Percentiles rank a stretch among this genome's conserved stretches.
phyloP scores from a whole-genome alignment of 371 early-diverging fungal genomes.

The Zychaea mexicana region DNA sequence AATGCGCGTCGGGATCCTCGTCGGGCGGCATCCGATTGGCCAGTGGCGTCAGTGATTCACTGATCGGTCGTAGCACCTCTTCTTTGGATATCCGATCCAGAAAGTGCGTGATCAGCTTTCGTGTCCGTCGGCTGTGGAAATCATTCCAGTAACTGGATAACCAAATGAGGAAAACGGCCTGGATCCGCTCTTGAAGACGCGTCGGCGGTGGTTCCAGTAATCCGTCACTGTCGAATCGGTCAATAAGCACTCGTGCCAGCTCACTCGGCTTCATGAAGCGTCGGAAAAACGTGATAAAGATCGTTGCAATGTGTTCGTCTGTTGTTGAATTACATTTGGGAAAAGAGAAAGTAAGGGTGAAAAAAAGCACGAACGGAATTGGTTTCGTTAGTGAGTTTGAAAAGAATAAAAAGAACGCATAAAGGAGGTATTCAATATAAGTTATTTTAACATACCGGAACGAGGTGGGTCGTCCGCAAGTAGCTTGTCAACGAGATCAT shows the following conservation, averaged over 20 bases:
- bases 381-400: too few relatives aligned
- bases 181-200: conserved; percentile 46
- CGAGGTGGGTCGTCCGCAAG: conserved; percentile 23
- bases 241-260: conserved; percentile 46
- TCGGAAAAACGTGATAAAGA: conserved; percentile 60
- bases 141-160: conserved; percentile 57
- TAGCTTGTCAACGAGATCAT: conserved; percentile 42
- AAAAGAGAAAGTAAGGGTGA: too few relatives aligned
- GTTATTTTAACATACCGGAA: conserved; percentile 21
- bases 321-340: too few relatives aligned
- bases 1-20: conserved; percentile 44
- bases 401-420: not conserved
- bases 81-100: conserved; percentile 41
- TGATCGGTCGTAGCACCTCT: conserved; percentile 38
- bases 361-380: too few relatives aligned
- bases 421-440: not conserved
- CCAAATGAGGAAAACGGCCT: conserved; percentile 49
- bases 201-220: conserved; percentile 31
- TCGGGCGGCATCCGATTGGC: conserved; percentile 42
- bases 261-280: conserved; percentile 59
- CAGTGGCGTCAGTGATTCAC: conserved; percentile 42
- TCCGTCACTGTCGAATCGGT: conserved; percentile 43
- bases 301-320: conserved; percentile 43
- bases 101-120: conserved; percentile 48
- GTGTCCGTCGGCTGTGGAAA: conserved; percentile 49